Percentiles rank a stretch among this genome's conserved stretches.
These are phyloP conservation scores for Candida endomychidarum DNA, from an alignment of 805 yeast genomes.

Conservation along the genomic window DNA sequence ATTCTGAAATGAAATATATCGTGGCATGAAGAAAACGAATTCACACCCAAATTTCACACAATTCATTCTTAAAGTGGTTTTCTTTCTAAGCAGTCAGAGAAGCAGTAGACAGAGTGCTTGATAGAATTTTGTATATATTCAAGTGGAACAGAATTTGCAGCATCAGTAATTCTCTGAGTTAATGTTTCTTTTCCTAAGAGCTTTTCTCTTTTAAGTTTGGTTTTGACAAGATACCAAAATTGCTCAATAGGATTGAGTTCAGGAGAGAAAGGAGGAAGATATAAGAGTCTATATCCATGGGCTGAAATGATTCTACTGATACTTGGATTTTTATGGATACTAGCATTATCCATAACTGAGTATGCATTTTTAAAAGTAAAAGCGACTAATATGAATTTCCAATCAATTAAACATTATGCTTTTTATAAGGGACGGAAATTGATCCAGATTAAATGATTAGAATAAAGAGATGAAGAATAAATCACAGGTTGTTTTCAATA, in stretches of 20 bases:
- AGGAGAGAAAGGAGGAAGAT: constrained; percentile 15
- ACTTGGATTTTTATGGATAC: constrained; percentile 14
- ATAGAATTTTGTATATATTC: constrained; percentile 5
- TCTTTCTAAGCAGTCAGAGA: constrained; percentile 5
- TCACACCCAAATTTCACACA: background rate
- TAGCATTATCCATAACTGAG: constrained; percentile 12
- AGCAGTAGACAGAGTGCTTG: constrained; percentile 5
- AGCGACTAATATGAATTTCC: too few species aligned
- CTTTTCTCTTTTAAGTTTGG: constrained; percentile 8
- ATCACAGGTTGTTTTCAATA: too few species aligned
- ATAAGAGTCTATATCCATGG: constrained; percentile 15
- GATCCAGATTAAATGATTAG: too few species aligned
- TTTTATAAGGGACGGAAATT: too few species aligned
- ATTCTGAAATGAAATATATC: background rate
- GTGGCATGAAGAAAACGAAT: background rate
- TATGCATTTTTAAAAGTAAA: constrained; percentile 10
- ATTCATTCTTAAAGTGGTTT: constrained; percentile 6
- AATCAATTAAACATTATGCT: too few species aligned
- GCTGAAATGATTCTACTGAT: constrained; percentile 12
- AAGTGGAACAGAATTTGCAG: constrained; percentile 10
- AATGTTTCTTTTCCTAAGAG: constrained; percentile 9
- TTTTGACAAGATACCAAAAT: constrained; percentile 15
- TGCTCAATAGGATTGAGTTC: constrained; percentile 16
- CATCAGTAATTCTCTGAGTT: constrained; percentile 8
- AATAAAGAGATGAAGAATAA: too few species aligned